Conservation (phyloP, 1,284 basidiomycete genomes). For the Lentinula novae-zelandiae region DNA sequence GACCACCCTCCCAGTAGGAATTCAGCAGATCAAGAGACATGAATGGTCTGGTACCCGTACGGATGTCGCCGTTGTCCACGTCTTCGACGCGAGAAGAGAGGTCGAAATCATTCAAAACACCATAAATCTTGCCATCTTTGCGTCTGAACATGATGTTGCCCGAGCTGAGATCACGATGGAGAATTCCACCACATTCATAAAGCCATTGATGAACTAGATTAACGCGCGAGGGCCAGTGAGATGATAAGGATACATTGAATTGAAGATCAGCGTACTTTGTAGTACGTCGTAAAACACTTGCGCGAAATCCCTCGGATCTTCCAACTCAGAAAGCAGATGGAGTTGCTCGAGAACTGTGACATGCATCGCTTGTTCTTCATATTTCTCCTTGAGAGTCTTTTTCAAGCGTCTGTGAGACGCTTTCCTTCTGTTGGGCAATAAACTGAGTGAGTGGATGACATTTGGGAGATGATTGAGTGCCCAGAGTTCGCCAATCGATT, state of each 20-base stretch:
- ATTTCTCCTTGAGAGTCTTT: neutral
- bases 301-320: neutral
- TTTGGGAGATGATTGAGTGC: conserved; percentile 10
- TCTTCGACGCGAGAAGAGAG: neutral
- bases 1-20: neutral
- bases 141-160: conserved; percentile 7
- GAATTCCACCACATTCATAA: neutral
- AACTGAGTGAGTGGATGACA: neutral
- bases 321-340: neutral
- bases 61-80: neutral
- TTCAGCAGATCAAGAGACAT: conserved; percentile 2
- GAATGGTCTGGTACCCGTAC: conserved; percentile 8
- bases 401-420: neutral
- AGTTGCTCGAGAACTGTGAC: conserved; percentile 3
- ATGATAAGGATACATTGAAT: neutral
- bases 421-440: neutral
- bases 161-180: conserved; percentile 10
- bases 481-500: neutral
- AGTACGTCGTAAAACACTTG: conserved; percentile 8
- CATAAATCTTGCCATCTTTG: neutral
- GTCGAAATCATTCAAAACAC: conserved; percentile 9
- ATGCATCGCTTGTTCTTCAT: conserved; percentile 7
- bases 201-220: conserved; percentile 8
- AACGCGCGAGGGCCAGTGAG: neutral
- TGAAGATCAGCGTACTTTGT: neutral